Evolutionary conservation across 2,329 filamentous ascomycete species (phyloP), one percentile per base, ranked within the genome.

Genomic region (Ceratocystis huliohia): DNA sequence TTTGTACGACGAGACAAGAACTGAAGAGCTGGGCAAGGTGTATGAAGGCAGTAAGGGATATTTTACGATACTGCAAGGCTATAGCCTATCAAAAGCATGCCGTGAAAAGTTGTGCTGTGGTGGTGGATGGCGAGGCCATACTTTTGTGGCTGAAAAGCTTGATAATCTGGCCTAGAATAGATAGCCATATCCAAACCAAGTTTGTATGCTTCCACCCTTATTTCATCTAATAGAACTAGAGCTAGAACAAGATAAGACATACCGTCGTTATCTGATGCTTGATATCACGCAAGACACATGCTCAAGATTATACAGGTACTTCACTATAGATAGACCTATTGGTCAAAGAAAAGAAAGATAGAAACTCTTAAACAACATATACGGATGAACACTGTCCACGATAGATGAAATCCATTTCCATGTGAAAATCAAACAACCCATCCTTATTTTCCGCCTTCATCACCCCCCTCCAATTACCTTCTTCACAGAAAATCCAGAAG

Each of bases 371-470:
- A 22, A 15, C n/a, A 22, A 10, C 17, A 59, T 1, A 59, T 59
- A 59, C 20, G 17, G 5, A 25, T 59, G n/a, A 59, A 59, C 48
- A 61, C 50, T 65, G 61, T 63, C 59, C 28, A 68, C 63, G 59
- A 65, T 64, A 68, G n/a, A 65, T 68, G 25, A 67, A 63, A 17
- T 10, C 46, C 45, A 61, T 66, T 62, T 61, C 57, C 25, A 50
- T 28, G 41, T n/a, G 25, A 56, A 63, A 66, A 41, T 4, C 37
- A 41, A 65, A 25, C 2, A 59, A 8, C 20, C 20, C 25, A 61
- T 64, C 66, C 62, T 45, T 62, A 30, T 61, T 45, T 15, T 37
- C 37, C 17, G 37, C 2, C 25, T n/a, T 22, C 53, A 15, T 41
- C 10, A 8, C 20, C 41, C n/a, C 13, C 25, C 17, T 46, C 25